phyloP scores from a whole-genome alignment of 176 grass and related monocot species.

The Triticum turgidum region DNA sequence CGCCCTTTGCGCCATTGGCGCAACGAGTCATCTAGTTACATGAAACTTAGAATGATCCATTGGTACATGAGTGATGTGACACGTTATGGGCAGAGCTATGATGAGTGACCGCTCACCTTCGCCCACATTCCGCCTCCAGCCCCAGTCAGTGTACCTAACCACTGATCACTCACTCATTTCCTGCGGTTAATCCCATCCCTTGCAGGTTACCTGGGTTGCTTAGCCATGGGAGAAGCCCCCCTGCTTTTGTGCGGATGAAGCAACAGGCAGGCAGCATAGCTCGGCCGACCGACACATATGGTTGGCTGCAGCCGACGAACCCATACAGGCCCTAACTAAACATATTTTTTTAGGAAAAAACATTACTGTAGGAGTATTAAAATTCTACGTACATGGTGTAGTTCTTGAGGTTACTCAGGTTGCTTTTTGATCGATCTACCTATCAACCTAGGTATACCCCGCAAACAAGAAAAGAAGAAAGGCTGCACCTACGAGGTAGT shows the following conservation, averaged over 20 bases:
- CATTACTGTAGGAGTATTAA: background rate
- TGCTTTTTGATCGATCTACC: no score
- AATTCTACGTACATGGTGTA: background rate
- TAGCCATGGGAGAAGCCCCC: constrained; percentile 31
- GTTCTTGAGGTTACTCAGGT: no score
- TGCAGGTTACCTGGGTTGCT: constrained; percentile 34
- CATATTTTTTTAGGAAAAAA: background rate
- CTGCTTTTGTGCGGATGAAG: constrained; percentile 40
- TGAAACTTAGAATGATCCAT: background rate
- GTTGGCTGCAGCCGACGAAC: background rate
- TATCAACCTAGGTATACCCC: no score
- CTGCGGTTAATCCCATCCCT: background rate
- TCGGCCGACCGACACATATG: constrained; percentile 5
- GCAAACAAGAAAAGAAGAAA: no score
- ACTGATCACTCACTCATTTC: constrained; percentile 23
- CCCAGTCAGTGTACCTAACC: constrained; percentile 40
- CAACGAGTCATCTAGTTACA: background rate
- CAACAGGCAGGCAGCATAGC: background rate
- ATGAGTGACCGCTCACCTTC: constrained; percentile 15
- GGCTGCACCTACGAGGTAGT: background rate
- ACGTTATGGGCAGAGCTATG: background rate
- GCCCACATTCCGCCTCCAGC: background rate
- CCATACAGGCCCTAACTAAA: background rate
- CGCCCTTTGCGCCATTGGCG: background rate
- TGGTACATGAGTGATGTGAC: constrained; percentile 10